These are phyloP conservation scores for Begonia fuchsioides DNA, from an alignment of 306 rosid species.

Conservation along the genomic window DNA sequence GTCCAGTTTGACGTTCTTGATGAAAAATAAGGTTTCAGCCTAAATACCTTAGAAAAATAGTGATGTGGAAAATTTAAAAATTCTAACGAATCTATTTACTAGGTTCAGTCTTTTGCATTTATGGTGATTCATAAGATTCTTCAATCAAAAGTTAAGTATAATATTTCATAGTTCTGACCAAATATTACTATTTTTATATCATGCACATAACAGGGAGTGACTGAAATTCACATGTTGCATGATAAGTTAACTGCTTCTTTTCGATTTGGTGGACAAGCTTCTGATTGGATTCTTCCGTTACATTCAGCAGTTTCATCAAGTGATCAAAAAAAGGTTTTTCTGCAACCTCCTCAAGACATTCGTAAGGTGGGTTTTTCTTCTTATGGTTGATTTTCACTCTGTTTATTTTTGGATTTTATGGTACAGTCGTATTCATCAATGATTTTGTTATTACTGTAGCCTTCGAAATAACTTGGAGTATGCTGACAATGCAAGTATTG, in stretches of 20 bases:
- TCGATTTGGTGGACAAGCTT: slow-evolving; percentile 77
- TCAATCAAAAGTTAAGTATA: no score
- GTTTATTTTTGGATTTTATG: neutral
- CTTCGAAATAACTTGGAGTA: no score
- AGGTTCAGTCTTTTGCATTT: no score
- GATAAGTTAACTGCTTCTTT: slow-evolving; percentile 69
- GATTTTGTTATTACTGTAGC: no score
- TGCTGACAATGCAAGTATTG: no score
- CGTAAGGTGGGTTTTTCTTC: slow-evolving; percentile 49
- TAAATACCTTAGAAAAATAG: no score
- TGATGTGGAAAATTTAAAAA: no score
- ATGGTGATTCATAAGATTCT: no score
- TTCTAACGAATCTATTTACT: no score
- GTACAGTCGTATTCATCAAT: no score
- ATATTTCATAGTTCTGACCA: slow-evolving; percentile 1
- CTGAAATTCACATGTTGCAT: slow-evolving; percentile 55
- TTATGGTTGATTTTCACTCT: neutral
- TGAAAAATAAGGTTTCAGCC: no score
- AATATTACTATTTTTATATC: slow-evolving; percentile 6
- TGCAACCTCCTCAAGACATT: slow-evolving; percentile 59
- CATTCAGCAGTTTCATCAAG: slow-evolving; percentile 69
- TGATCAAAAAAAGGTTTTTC: slow-evolving; percentile 74
- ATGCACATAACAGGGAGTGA: slow-evolving; percentile 45
- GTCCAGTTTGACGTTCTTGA: no score
- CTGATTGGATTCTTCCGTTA: slow-evolving; percentile 87